These are phyloP conservation scores for Talaromyces thailandensis DNA, from an alignment of 495 filamentous ascomycete genomes.

Conservation along the genomic window DNA sequence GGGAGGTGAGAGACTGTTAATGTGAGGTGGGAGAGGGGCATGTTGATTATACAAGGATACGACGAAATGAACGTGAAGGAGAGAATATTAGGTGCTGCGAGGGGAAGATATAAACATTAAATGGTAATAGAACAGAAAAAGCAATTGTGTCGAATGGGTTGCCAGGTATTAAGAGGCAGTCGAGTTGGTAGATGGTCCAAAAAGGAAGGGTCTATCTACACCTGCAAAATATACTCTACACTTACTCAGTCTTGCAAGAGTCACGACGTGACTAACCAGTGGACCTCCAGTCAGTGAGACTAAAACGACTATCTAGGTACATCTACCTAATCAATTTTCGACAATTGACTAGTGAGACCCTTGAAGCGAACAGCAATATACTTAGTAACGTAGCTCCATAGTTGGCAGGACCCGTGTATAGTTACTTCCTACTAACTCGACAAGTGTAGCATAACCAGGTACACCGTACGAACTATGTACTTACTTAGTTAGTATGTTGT, in stretches of 20 bases:
- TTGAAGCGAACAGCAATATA: constrained; percentile 10
- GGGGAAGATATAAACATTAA: constrained; percentile 8
- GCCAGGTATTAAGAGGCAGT: background rate
- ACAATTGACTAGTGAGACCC: background rate
- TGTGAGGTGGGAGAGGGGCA: constrained; percentile 52
- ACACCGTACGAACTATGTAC: background rate
- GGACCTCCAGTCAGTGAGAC: no score
- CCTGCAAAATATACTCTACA: background rate
- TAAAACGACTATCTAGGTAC: background rate
- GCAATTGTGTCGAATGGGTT: background rate
- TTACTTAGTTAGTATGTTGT: background rate
- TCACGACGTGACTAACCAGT: no score
- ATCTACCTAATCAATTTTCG: background rate
- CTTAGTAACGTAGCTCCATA: constrained; percentile 8
- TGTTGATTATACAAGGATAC: constrained; percentile 12
- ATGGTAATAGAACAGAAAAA: background rate
- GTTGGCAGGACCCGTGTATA: background rate
- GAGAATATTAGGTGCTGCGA: constrained; percentile 7
- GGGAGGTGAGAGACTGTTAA: constrained; percentile 68
- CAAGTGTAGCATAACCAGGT: background rate
- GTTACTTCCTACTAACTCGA: background rate
- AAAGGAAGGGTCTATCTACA: background rate
- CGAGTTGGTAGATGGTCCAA: no score
- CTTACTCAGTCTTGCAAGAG: no score
- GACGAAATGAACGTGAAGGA: constrained; percentile 3